Base-by-base conservation (phyloP, 129 eudicot species). In the Pulicaria dysenterica region DNA sequence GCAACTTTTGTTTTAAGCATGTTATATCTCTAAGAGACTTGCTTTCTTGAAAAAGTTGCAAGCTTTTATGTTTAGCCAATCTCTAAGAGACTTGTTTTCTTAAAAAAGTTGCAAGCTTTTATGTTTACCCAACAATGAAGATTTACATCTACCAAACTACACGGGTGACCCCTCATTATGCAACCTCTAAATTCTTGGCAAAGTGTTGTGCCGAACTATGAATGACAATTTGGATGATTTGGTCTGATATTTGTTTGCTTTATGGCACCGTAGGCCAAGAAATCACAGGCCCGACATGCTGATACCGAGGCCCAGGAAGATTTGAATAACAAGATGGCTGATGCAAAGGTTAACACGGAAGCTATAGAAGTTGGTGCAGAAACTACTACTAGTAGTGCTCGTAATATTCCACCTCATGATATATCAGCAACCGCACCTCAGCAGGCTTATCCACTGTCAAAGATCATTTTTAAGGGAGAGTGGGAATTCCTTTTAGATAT, bases 391-490 rank as follows among this genome's bases (percentile, higher is more conserved):
- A 76, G 51, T 64, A 78, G 49, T 67, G 73, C 81, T n/a, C 87
- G 88, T 9, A 88, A 88, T 55, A 78, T 90, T 42, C 99, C 99
- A 43, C 95, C 96, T 15, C 82, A 94, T 80, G 86, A 94, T 78
- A 48, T 85, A 44, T 84, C 79, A 73, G 95, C 99, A 49, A 76
- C 88, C 42, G 69, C 66, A 40, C 89, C 91, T 60, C 73, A 84
- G 46, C 79, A 44, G 64, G 96, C 95, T 60, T 94, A 94, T 83
- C 97, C 95, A 3, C 81, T 94, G 5, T 86, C 88, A 64, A 88
- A 77, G 74, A 90, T 91, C 12, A 95, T 88, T 53, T 75, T 47
- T 1, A 78, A 73, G 45, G 99, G 99, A 69, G 97, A 95, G 73
- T 86, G 88, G 99, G 83, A 80, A 74, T 86, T 81, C 72, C 87